A percentile compares a stretch with the other conserved stretches of the same genome.
Conservation (phyloP, 2,329 filamentous ascomycete genomes). For the Beauveria bassiana region DNA sequence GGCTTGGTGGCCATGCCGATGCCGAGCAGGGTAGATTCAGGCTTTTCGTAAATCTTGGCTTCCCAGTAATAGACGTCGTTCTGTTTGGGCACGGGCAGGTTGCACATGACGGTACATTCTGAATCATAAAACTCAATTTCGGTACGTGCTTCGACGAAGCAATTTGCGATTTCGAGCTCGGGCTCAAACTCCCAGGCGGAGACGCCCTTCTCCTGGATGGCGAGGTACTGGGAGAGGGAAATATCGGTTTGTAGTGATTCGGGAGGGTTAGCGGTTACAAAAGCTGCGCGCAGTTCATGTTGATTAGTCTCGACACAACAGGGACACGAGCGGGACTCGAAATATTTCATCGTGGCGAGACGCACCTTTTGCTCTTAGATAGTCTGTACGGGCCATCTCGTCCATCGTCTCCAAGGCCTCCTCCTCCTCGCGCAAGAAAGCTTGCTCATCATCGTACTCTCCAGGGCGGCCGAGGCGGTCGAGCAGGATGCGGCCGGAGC, state of each 20-base stretch:
- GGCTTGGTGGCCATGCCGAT: conserved; percentile 96
- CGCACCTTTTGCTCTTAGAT: conserved; percentile 88
- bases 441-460: conserved; percentile 96
- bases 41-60: conserved; percentile 96
- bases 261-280: conserved; percentile 86
- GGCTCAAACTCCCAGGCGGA: conserved; percentile 99
- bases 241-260: conserved; percentile 96
- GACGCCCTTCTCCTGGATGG: conserved; percentile 99
- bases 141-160: conserved; percentile 91
- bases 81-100: conserved; percentile 93
- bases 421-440: conserved; percentile 86
- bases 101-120: conserved; percentile 94
- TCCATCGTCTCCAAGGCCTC: conserved; percentile 95
- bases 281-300: conserved; percentile 50
- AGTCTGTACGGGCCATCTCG: conserved; percentile 82
- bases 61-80: conserved; percentile 99
- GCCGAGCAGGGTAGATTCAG: conserved; percentile 76
- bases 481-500: conserved; percentile 79
- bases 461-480: conserved; percentile 89
- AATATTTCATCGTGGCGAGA: not conserved
- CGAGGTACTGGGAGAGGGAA: conserved; percentile 91
- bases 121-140: conserved; percentile 99
- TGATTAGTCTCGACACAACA: not conserved
- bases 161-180: conserved; percentile 97
- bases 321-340: not conserved